Evolutionary conservation across 2,329 filamentous ascomycete genomes (phyloP).

Genomic region (Lachnellula hyalina): DNA sequence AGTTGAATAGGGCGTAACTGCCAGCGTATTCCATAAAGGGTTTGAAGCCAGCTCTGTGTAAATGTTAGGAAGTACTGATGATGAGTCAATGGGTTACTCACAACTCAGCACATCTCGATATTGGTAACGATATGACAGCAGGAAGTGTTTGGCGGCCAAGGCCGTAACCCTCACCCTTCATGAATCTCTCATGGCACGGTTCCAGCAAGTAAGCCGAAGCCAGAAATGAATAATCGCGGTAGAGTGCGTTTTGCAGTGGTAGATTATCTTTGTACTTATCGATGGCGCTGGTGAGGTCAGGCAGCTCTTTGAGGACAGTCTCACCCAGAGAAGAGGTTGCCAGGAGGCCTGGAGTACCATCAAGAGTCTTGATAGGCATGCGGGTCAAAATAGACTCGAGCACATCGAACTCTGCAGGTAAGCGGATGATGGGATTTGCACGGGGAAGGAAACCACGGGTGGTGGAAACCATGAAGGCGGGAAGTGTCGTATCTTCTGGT

Average conservation of each 20-base stretch:
- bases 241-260: conserved; percentile 76
- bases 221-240: conserved; percentile 88
- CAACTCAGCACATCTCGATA: conserved; percentile 80
- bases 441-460: conserved; percentile 70
- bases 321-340: conserved; percentile 69
- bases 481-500: conserved; percentile 57
- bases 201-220: conserved; percentile 87
- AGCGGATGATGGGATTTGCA: conserved; percentile 52
- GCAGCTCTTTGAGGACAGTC: conserved; percentile 66
- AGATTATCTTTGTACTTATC: conserved; percentile 70
- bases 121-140: conserved; percentile 68
- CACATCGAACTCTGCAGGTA: conserved; percentile 68
- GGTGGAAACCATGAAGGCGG: conserved; percentile 75
- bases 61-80: neutral
- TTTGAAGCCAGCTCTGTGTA: conserved; percentile 62
- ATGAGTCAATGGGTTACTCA: conserved; percentile 45
- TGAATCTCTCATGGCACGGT: conserved; percentile 74
- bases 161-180: conserved; percentile 71
- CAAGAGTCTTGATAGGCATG: conserved; percentile 72
- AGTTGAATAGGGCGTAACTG: conserved; percentile 65
- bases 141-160: conserved; percentile 71
- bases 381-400: conserved; percentile 67
- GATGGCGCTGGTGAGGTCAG: conserved; percentile 68
- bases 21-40: conserved; percentile 86
- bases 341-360: conserved; percentile 72